Conservation (phyloP, 2,329 filamentous ascomycete species). For the Fusarium stilboides region DNA sequence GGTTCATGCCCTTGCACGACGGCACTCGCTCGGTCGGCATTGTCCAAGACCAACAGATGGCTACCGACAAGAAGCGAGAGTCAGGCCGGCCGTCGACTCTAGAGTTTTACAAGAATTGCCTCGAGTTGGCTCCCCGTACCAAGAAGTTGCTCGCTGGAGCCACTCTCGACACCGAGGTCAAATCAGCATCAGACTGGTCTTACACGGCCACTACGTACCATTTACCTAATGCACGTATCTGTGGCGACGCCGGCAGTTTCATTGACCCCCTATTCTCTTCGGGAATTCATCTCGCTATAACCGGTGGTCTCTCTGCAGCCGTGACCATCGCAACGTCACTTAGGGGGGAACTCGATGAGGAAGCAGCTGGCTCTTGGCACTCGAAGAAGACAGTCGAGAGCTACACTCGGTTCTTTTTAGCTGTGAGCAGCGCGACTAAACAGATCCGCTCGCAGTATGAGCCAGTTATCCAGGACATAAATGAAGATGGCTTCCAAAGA, state of each 20-base stretch:
- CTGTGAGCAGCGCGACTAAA: conserved; percentile 47
- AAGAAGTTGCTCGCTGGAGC: conserved; percentile 51
- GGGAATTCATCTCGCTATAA: conserved; percentile 62
- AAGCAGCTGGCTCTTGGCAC: conserved; percentile 59
- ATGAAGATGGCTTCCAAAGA: conserved; percentile 60
- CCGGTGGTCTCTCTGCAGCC: conserved; percentile 61
- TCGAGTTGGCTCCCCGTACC: conserved; percentile 54
- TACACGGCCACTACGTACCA: conserved; percentile 63
- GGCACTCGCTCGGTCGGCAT: conserved; percentile 61
- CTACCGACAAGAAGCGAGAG: conserved; percentile 54
- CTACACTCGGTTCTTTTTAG: conserved; percentile 63
- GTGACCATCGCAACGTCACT: conserved; percentile 59
- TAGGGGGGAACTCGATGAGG: conserved; percentile 58
- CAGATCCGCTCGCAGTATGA: conserved; percentile 59
- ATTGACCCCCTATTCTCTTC: conserved; percentile 66
- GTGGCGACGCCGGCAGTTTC: conserved; percentile 64
- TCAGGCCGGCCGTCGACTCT: conserved; percentile 28
- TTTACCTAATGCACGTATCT: conserved; percentile 57
- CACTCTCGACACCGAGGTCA: conserved; percentile 55
- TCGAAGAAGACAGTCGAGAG: conserved; percentile 60
- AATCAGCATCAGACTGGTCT: conserved; percentile 63
- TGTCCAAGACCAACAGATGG: conserved; percentile 58
- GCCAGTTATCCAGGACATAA: conserved; percentile 58
- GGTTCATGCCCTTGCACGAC: conserved; percentile 66
- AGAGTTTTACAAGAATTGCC: conserved; percentile 55